phyloP scores from a whole-genome alignment of 192 early-diverging fungal genomes.

The Rhizophagus sp. region DNA sequence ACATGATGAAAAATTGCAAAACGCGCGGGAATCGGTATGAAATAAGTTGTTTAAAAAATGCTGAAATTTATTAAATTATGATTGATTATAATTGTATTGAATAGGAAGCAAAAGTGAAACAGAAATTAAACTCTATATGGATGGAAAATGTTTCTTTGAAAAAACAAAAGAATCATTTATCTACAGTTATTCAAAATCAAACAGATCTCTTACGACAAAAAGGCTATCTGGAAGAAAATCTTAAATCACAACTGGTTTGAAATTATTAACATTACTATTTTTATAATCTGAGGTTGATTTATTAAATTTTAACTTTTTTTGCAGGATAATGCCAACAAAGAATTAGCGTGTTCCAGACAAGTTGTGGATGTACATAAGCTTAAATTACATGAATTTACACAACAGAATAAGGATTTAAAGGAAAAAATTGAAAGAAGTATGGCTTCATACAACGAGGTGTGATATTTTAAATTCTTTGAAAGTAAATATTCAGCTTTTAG shows the following conservation, averaged over 20 bases:
- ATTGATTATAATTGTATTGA: neutral
- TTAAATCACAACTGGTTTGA: constrained; percentile 24
- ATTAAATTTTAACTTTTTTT: neutral
- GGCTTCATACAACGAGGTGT: constrained; percentile 55
- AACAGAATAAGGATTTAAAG: constrained; percentile 57
- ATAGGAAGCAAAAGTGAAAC: constrained; percentile 16
- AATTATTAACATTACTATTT: neutral
- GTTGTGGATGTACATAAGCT: constrained; percentile 51
- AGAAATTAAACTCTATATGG: constrained; percentile 10
- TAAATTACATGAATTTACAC: constrained; percentile 56
- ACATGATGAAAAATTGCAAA: constrained; percentile 8
- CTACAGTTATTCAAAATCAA: constrained; percentile 9
- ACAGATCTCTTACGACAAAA: constrained; percentile 16
- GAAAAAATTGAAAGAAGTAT: constrained; percentile 62
- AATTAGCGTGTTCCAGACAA: constrained; percentile 52
- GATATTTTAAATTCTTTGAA: constrained; percentile 27
- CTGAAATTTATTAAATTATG: neutral
- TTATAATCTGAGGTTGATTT: neutral
- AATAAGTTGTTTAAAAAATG: no score
- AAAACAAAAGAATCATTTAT: constrained; percentile 16
- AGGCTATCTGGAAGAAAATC: constrained; percentile 16
- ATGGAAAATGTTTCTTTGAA: constrained; percentile 28
- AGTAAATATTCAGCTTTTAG: neutral
- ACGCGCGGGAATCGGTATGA: neutral
- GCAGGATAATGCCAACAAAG: constrained; percentile 60